Conservation (phyloP, 768 basidiomycete genomes). For the Pulveroboletus sp. region DNA sequence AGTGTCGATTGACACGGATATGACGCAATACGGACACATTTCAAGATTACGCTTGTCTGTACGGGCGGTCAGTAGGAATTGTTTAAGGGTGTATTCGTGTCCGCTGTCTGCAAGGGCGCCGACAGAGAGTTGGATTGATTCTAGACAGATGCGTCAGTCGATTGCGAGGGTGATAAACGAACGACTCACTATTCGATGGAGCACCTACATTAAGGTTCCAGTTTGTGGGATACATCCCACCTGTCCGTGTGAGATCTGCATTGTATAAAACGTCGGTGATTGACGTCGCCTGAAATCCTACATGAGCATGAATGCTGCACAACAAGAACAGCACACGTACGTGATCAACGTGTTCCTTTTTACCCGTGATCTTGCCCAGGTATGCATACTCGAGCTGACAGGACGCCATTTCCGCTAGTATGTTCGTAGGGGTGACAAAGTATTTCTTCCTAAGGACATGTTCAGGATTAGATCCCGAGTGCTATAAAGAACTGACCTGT, state of each 20-base stretch:
- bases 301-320: background rate
- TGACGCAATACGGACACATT: constrained; percentile 52
- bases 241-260: constrained; percentile 43
- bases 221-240: constrained; percentile 60
- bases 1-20: background rate
- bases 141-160: background rate
- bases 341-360: constrained; percentile 56
- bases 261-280: constrained; percentile 47
- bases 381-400: constrained; percentile 85
- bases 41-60: constrained; percentile 58
- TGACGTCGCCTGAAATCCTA: constrained; percentile 39
- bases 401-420: constrained; percentile 76
- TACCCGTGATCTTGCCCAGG: constrained; percentile 74
- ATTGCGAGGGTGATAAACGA: background rate
- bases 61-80: constrained; percentile 62
- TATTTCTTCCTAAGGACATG: background rate
- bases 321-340: constrained; percentile 34
- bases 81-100: constrained; percentile 76
- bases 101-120: constrained; percentile 68
- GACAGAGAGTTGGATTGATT: constrained; percentile 46
- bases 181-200: constrained; percentile 45
- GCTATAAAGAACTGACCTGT: constrained; percentile 36
- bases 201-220: constrained; percentile 51
- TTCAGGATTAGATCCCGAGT: background rate
- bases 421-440: constrained; percentile 23